These are phyloP conservation scores for Quaeritorhiza haematococci DNA, from an alignment of 371 early-diverging fungal genomes.

Conservation along the genomic window DNA sequence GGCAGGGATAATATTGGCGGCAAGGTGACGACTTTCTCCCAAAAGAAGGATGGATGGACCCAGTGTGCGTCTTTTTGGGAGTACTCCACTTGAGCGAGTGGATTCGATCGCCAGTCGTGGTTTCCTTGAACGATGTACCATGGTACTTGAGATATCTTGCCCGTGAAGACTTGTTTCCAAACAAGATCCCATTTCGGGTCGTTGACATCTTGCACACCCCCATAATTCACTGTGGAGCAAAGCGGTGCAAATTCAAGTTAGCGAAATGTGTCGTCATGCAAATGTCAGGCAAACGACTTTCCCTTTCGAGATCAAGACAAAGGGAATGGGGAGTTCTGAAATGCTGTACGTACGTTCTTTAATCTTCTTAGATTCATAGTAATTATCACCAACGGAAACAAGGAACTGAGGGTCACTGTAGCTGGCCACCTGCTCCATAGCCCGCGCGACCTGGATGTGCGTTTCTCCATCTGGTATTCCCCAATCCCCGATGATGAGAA, in stretches of 20 bases:
- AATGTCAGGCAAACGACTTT: no score
- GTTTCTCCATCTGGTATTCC: slow-evolving; percentile 11
- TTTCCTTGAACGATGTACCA: slow-evolving; percentile 19
- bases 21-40: no score
- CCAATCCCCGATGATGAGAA: slow-evolving; percentile 24
- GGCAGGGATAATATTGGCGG: not conserved
- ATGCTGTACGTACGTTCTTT: no score
- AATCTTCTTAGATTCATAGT: slow-evolving; percentile 12
- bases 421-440: slow-evolving; percentile 7
- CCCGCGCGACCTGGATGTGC: slow-evolving; percentile 1
- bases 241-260: no score
- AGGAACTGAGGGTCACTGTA: not conserved
- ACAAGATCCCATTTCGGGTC: slow-evolving; percentile 15
- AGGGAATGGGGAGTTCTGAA: no score
- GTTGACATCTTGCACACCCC: slow-evolving; percentile 6
- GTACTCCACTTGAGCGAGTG: slow-evolving; percentile 11
- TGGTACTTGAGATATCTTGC: slow-evolving; percentile 1
- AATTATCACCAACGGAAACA: slow-evolving; percentile 19
- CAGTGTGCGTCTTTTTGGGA: slow-evolving; percentile 2
- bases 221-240: no score
- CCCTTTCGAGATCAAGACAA: no score
- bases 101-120: slow-evolving; percentile 16
- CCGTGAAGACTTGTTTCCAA: slow-evolving; percentile 16
- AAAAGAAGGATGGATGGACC: slow-evolving; percentile 15
- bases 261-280: no score